Evolutionary conservation across 148 eudicot genomes (phyloP).

Genomic region (Amaranthus hypochondriacus): DNA sequence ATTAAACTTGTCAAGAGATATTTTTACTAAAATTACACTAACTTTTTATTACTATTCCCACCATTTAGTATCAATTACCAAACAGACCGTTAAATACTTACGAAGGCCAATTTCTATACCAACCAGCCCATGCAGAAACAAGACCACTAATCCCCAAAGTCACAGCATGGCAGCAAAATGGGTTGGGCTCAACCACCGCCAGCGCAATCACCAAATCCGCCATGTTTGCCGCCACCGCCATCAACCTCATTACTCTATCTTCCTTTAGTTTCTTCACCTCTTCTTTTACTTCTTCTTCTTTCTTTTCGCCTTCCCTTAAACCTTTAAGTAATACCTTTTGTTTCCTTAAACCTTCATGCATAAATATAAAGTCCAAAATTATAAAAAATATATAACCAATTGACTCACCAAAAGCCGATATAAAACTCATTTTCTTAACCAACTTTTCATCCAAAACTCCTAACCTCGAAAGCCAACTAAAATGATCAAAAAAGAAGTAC

Average conservation of each 20-base stretch:
- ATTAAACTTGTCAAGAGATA: no score
- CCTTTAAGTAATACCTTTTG: slow-evolving; percentile 35
- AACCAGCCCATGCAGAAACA: slow-evolving; percentile 99
- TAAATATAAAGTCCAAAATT: slow-evolving; percentile 55
- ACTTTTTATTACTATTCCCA: no score
- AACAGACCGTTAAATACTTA: slow-evolving; percentile 4
- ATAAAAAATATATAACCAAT: slow-evolving; percentile 79
- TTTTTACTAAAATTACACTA: no score
- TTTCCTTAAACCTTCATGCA: slow-evolving; percentile 48
- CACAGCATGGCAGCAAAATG: slow-evolving; percentile 71
- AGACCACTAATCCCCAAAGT: slow-evolving; percentile 86
- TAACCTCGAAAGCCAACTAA: slow-evolving; percentile 72
- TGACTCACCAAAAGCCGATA: slow-evolving; percentile 93
- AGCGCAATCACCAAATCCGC: slow-evolving; percentile 84
- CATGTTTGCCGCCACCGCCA: slow-evolving; percentile 89
- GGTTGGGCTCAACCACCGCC: slow-evolving; percentile 91
- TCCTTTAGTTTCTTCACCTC: slow-evolving; percentile 43
- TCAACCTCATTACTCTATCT: slow-evolving; percentile 83
- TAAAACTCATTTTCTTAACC: slow-evolving; percentile 74
- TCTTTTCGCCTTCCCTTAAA: slow-evolving; percentile 15
- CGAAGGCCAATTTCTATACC: slow-evolving; percentile 98
- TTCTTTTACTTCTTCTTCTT: slow-evolving; percentile 29
- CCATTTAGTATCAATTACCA: neutral
- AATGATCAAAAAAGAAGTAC: slow-evolving; percentile 95
- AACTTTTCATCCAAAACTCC: slow-evolving; percentile 67